Conservation (phyloP, 2,329 filamentous ascomycete species). For the Xylaria sp. region DNA sequence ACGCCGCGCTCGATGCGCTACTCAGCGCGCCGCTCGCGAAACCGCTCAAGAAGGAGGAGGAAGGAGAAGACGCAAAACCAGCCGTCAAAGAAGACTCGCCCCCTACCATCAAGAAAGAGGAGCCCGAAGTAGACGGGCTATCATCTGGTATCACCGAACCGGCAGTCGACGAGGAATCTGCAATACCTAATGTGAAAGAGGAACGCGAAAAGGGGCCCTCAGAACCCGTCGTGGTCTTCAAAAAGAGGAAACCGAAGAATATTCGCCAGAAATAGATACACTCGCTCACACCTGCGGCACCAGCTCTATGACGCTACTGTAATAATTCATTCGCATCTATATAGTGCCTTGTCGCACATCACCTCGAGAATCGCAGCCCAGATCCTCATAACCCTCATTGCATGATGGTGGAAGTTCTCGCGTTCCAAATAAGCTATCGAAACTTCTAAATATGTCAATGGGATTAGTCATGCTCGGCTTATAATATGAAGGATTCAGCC, state of each 20-base stretch:
- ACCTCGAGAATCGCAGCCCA: not conserved
- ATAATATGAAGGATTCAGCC: conserved; percentile 3
- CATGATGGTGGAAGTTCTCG: not conserved
- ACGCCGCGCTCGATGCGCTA: conserved; percentile 71
- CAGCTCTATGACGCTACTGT: not conserved
- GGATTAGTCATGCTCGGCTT: not conserved
- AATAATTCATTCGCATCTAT: not conserved
- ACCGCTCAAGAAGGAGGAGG: conserved; percentile 46
- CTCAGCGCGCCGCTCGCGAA: conserved; percentile 54
- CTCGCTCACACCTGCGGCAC: not conserved
- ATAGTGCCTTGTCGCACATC: not conserved
- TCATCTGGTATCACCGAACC: conserved; percentile 19
- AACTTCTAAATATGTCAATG: not conserved
- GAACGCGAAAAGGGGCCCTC: conserved; percentile 45
- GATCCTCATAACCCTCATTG: not conserved
- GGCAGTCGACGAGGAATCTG: conserved; percentile 12
- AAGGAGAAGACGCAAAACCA: conserved; percentile 14
- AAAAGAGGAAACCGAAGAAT: conserved; percentile 79
- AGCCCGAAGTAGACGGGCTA: conserved; percentile 42
- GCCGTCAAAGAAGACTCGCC: conserved; percentile 44
- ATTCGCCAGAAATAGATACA: conserved; percentile 66
- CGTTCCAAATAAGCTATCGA: not conserved
- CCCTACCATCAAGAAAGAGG: conserved; percentile 56
- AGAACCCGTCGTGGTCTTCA: conserved; percentile 72
- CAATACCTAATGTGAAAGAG: conserved; percentile 42